These are phyloP conservation scores for Macadamia tetraphylla DNA, from an alignment of 164 flowering plant genomes.

Conservation along the genomic window DNA sequence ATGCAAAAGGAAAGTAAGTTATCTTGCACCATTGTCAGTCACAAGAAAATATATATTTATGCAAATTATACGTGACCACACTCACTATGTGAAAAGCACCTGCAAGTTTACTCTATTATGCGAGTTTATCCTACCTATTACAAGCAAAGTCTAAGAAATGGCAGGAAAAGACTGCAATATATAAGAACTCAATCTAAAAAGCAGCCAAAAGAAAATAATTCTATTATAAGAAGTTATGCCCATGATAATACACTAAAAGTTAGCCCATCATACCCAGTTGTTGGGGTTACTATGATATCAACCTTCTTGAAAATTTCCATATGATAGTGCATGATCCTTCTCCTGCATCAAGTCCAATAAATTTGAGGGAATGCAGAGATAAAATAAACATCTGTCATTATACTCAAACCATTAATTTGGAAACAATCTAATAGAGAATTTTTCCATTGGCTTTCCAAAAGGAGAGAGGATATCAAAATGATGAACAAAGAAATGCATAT, in stretches of 20 bases:
- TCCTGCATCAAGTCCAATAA: conserved; percentile 38
- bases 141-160: background rate
- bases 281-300: conserved; percentile 92
- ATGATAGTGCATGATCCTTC: conserved; percentile 81
- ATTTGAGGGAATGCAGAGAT: background rate
- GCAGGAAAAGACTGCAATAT: background rate
- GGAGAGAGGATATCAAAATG: background rate
- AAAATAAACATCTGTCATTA: background rate
- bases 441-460: background rate
- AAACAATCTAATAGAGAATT: background rate
- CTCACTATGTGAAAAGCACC: background rate
- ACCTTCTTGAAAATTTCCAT: conserved; percentile 88
- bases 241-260: background rate
- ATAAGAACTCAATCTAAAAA: background rate
- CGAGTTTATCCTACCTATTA: background rate
- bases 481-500: background rate
- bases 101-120: no score
- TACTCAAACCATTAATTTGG: background rate
- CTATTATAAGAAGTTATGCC: background rate
- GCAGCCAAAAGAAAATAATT: background rate
- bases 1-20: conserved; percentile 6
- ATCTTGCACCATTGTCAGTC: background rate
- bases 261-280: conserved; percentile 70
- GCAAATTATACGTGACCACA: background rate
- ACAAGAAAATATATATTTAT: background rate